A percentile compares a stretch with the other conserved stretches of the same genome.
Conservation (phyloP, 2,329 filamentous ascomycete genomes). For the Blastomyces percursus region DNA sequence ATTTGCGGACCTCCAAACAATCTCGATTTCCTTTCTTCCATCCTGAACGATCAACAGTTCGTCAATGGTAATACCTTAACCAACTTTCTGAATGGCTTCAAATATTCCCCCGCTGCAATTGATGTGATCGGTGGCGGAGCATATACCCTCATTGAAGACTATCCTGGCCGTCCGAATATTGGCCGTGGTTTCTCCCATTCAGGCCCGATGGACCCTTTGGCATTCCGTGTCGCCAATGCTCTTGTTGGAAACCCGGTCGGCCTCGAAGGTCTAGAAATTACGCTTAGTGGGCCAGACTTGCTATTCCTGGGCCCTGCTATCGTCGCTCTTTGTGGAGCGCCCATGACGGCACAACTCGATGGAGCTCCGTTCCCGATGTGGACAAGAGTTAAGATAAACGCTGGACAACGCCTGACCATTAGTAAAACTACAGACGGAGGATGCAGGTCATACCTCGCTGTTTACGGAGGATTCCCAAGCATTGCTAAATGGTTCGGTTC, state of each 20-base stretch:
- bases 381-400: slow-evolving; percentile 41
- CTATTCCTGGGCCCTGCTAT: slow-evolving; percentile 45
- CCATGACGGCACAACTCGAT: slow-evolving; percentile 43
- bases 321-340: slow-evolving; percentile 47
- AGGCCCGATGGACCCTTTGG: slow-evolving; percentile 52
- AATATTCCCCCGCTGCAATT: slow-evolving; percentile 41
- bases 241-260: slow-evolving; percentile 46
- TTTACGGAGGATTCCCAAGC: slow-evolving; percentile 45
- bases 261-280: slow-evolving; percentile 49
- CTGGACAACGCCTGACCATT: slow-evolving; percentile 44
- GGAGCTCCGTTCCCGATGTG: slow-evolving; percentile 43
- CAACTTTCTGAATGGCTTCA: slow-evolving; percentile 43
- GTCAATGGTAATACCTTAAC: slow-evolving; percentile 45
- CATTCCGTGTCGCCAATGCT: slow-evolving; percentile 48
- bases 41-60: slow-evolving; percentile 40
- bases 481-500: slow-evolving; percentile 48
- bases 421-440: slow-evolving; percentile 44
- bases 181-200: slow-evolving; percentile 49
- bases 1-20: slow-evolving; percentile 48
- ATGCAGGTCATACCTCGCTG: slow-evolving; percentile 48
- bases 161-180: slow-evolving; percentile 45
- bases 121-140: slow-evolving; percentile 47
- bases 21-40: slow-evolving; percentile 43
- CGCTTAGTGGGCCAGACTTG: slow-evolving; percentile 48
- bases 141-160: slow-evolving; percentile 50